Base-by-base conservation (phyloP, 192 early-diverging fungal species). In the Backusella morwellensis region DNA sequence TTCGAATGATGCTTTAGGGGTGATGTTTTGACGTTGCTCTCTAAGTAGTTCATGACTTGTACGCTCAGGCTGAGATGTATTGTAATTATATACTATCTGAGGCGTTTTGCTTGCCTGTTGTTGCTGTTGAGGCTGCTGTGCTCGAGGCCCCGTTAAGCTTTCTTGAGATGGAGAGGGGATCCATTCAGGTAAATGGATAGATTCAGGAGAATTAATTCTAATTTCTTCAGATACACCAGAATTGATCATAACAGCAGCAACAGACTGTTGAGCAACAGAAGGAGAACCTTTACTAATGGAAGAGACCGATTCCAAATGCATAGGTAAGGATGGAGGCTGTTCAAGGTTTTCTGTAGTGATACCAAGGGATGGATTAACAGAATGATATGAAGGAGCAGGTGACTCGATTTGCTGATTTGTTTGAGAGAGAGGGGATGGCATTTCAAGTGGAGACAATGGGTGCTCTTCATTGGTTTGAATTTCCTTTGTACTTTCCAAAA, bases 71-170 rank as follows among this genome's bases (percentile, higher is more conserved):
- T 72, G 70, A 17, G 21, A 23, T 12, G 56, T 15, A 19, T 72
- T 72, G 17, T 72, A 72, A 19, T 47, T 72, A 9, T 50, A 72
- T 47, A 72, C 44, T 41, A 44, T 44, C 21, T 70, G 35, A 50
- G 70, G 41, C 14, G 15, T 26, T 14, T 34, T 26, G 6, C 4
- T 50, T 47, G 29, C 4, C 67, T 36, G 67, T 14, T 63, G 56
- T 12, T 63, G 56, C 8, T 63, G 54, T 9, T 56, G 54, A n/a
- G 6, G 56, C 3, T 21, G 21, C 29, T 63, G 56, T 21, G 21
- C 9, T 63, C 21, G 56, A 29, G 56, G 8, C 23, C 14, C 56
- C 4, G 23, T 29, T 29, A 63, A 29, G 3, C 12, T 63, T 63
- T 63, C 56, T 63, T 63, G 56, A 29, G 56, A 63, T 29, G 56